Evolutionary conservation across 2,329 filamentous ascomycete genomes (phyloP), one percentile per base, ranked within the genome.

Genomic region (Eutypella sp.): DNA sequence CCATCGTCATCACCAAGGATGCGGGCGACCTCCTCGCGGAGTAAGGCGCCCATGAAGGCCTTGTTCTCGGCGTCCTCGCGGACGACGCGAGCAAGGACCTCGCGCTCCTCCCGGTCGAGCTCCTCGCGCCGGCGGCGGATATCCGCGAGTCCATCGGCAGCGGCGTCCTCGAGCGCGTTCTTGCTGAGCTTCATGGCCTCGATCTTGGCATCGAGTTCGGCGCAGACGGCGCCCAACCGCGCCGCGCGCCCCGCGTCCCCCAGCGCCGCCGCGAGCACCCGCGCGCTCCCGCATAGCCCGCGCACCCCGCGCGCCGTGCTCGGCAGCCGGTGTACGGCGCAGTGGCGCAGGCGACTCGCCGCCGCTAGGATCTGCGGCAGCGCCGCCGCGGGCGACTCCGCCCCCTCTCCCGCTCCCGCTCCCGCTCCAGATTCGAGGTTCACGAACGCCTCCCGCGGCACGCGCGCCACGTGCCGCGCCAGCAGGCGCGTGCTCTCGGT

Each of bases 91-190:
- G 47, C 49, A n/a, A 61, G 46, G 3, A 62, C 34, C 7, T 57
- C 56, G 36, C 42, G 53, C 46, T 69, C 67, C 41, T 61, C 55
- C 43, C 53, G 59, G 45, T 67, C 64, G 7, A 69, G 54, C 47
- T 67, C 66, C 44, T 62, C 61, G 36, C 67, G 61, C 46, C 63
- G 52, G 11, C 57, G 53, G 19, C 56, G 52, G 43, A 69, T 64
- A 6, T 61, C 58, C 27, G 59, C 50, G n/a, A 68, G 56, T n/a
- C 57, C 48, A 3, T 43, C 27, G 18, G 50, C 45, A 4, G 58
- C 44, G 15, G 46, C 54, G 34, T 58, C 52, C 39, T 67, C 60
- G n/a, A 67, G 45, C 7, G 54, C 54, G 40, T 61, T 66, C 51
- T 66, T 66, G 40, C 60, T 60, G 13, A 63, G 42, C 44, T 65